Evolutionary conservation across 2,329 filamentous ascomycete species (phyloP).

Genomic region (Alternaria sp.): DNA sequence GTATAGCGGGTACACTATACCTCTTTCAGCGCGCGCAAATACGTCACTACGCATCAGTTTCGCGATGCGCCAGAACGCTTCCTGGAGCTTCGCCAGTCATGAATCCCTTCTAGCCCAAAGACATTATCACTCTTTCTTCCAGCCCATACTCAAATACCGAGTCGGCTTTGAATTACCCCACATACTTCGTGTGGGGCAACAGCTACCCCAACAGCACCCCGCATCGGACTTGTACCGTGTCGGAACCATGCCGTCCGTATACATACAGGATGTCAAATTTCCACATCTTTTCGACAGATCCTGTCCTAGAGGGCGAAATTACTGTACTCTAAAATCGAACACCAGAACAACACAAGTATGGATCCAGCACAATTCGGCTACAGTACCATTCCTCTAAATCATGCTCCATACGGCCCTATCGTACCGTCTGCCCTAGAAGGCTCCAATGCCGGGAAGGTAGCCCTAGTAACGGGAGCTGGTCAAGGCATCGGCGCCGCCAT

Average conservation of each 20-base stretch:
- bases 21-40: background rate
- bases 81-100: background rate
- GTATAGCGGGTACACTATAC: background rate
- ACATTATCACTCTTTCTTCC: background rate
- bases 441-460: slow-evolving; percentile 36
- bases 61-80: background rate
- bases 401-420: slow-evolving; percentile 31
- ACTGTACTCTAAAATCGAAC: background rate
- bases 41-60: slow-evolving; percentile 2
- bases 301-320: too few species aligned
- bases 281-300: background rate
- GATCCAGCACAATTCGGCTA: slow-evolving; percentile 35
- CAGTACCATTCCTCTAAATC: slow-evolving; percentile 30
- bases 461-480: slow-evolving; percentile 40
- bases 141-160: background rate
- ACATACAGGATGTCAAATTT: background rate
- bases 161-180: slow-evolving; percentile 8
- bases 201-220: slow-evolving; percentile 11
- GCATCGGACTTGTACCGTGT: background rate
- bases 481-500: slow-evolving; percentile 44
- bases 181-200: slow-evolving; percentile 11
- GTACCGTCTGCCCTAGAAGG: slow-evolving; percentile 23
- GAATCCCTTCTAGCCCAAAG: background rate
- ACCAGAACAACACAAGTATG: slow-evolving; percentile 16
- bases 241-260: background rate